phyloP scores from a whole-genome alignment of 176 grass and related monocot species.

The Urochloa ruziziensis region DNA sequence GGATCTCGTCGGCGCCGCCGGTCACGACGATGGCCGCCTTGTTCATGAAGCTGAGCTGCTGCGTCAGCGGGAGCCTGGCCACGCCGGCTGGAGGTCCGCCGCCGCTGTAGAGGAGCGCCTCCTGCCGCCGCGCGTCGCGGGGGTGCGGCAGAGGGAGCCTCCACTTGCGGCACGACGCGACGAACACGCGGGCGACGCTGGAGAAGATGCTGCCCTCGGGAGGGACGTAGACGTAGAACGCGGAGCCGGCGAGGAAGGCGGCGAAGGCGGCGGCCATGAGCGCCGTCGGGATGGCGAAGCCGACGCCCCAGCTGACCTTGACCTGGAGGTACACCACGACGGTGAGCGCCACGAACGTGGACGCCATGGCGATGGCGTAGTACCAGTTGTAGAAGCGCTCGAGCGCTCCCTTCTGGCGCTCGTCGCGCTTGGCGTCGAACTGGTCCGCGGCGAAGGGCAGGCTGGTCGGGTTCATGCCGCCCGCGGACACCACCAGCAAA shows the following conservation, averaged over 20 bases:
- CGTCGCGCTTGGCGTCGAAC: slow-evolving; percentile 24
- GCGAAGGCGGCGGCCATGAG: slow-evolving; percentile 13
- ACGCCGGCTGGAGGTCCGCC: not conserved
- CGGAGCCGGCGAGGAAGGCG: slow-evolving; percentile 31
- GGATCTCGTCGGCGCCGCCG: slow-evolving; percentile 23
- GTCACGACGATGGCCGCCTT: slow-evolving; percentile 50
- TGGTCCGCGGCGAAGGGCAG: slow-evolving; percentile 51
- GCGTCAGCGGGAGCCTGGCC: slow-evolving; percentile 22
- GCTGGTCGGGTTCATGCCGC: slow-evolving; percentile 25
- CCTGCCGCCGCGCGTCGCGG: slow-evolving; percentile 11
- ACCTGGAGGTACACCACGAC: slow-evolving; percentile 29
- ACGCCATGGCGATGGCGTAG: slow-evolving; percentile 19
- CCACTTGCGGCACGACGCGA: slow-evolving; percentile 46
- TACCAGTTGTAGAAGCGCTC: slow-evolving; percentile 35
- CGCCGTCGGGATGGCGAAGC: slow-evolving; percentile 42
- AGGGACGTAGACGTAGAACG: slow-evolving; percentile 25
- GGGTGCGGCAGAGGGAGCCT: slow-evolving; percentile 27
- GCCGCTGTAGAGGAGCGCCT: slow-evolving; percentile 21
- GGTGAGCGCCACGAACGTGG: slow-evolving; percentile 24
- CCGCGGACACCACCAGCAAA: slow-evolving; percentile 18
- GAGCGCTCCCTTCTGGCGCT: slow-evolving; percentile 17
- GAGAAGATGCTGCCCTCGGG: slow-evolving; percentile 51
- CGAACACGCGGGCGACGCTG: slow-evolving; percentile 15
- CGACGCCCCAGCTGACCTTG: slow-evolving; percentile 35
- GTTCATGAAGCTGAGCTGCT: slow-evolving; percentile 46